Percentiles rank a stretch among this genome's conserved stretches.
These are phyloP conservation scores for Cordyceps cicadae DNA, from an alignment of 2,329 filamentous ascomycete species.

Conservation along the genomic window DNA sequence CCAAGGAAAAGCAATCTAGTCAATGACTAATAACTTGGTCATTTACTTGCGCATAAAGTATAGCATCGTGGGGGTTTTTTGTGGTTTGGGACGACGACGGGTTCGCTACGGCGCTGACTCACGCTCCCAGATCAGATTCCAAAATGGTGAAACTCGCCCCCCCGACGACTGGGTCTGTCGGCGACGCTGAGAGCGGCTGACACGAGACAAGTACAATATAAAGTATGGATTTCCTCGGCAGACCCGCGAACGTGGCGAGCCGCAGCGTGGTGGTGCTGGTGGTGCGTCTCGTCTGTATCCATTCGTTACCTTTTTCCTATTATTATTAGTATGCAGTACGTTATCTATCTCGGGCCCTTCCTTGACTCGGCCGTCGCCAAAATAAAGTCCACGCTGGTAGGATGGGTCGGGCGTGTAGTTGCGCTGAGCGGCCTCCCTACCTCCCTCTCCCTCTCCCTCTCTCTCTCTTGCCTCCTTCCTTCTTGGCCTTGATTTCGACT, in stretches of 20 bases:
- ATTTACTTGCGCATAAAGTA: no score
- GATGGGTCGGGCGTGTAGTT: conserved; percentile 6
- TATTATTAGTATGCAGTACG: neutral
- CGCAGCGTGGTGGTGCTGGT: neutral
- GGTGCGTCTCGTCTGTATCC: neutral
- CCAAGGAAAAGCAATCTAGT: neutral
- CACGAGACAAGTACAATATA: neutral
- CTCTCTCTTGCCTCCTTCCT: neutral
- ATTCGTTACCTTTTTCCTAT: neutral
- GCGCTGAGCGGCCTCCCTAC: neutral
- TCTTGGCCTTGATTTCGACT: neutral
- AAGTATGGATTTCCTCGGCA: neutral
- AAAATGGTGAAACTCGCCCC: conserved; percentile 1
- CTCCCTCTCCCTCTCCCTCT: no score
- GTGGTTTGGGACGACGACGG: neutral
- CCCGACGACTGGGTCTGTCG: neutral
- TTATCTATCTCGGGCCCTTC: neutral
- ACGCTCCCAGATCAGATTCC: neutral
- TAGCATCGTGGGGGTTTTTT: neutral
- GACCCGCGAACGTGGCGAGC: conserved; percentile 11
- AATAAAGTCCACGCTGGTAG: neutral
- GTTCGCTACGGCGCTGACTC: neutral
- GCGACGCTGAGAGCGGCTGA: neutral
- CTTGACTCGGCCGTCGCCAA: neutral
- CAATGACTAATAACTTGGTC: no score